Evolutionary conservation across 345 rosid genomes (phyloP).

Genomic region (Populus deltoides): DNA sequence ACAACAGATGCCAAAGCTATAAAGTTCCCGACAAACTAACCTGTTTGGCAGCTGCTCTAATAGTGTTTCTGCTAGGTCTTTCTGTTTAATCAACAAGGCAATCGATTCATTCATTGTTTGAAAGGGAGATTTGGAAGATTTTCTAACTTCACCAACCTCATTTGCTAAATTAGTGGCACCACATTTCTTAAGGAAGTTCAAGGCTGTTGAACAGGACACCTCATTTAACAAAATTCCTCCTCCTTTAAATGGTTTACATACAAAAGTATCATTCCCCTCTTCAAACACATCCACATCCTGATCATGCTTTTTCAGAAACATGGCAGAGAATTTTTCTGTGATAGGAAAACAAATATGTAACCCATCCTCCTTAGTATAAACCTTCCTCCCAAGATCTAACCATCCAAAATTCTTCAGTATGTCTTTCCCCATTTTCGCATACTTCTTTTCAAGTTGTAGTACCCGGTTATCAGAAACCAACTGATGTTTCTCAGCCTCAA

Average conservation of each 20-base stretch:
- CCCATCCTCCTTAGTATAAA: constrained; percentile 45
- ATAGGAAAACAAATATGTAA: constrained; percentile 72
- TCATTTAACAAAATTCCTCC: constrained; percentile 38
- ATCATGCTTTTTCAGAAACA: constrained; percentile 40
- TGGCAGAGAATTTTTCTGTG: constrained; percentile 50
- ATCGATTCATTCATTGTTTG: constrained; percentile 60
- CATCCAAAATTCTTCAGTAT: constrained; percentile 77
- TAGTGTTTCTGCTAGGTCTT: constrained; percentile 51
- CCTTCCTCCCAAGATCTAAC: constrained; percentile 82
- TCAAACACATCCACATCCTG: constrained; percentile 21
- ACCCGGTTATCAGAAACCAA: constrained; percentile 35
- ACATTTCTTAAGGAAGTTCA: constrained; percentile 53
- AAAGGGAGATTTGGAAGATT: constrained; percentile 56
- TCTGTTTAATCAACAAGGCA: constrained; percentile 43
- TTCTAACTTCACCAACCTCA: constrained; percentile 52
- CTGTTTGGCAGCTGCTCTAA: constrained; percentile 68
- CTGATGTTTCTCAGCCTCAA: constrained; percentile 23
- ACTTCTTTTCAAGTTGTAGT: constrained; percentile 55
- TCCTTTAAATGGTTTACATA: constrained; percentile 23
- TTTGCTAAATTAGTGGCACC: constrained; percentile 50
- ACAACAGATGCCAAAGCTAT: neutral
- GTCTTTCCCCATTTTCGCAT: constrained; percentile 80
- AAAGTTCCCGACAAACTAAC: constrained; percentile 38
- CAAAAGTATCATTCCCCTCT: constrained; percentile 25
- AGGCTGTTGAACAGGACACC: constrained; percentile 49